These are phyloP conservation scores for Fusarium nematophilum DNA, from an alignment of 2,329 filamentous ascomycete species.

Conservation along the genomic window DNA sequence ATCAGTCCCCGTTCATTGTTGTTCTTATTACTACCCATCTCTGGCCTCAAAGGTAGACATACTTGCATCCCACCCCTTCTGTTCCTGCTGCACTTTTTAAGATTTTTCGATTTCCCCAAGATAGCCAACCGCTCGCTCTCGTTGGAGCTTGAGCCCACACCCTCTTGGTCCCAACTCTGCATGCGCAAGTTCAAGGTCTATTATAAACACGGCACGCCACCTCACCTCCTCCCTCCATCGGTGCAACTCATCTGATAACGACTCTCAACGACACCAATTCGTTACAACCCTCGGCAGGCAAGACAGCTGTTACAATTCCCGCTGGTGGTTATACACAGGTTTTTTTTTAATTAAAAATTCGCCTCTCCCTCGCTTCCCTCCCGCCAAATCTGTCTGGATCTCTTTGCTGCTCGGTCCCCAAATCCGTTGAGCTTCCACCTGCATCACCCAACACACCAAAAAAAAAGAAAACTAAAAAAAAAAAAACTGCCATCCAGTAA, in stretches of 20 bases:
- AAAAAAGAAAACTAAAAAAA: too few relatives aligned
- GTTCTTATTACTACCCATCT: slow-evolving; percentile 14
- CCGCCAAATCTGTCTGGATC: neutral
- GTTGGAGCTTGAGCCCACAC: slow-evolving; percentile 22
- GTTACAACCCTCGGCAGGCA: slow-evolving; percentile 1
- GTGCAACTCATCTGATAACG: slow-evolving; percentile 9
- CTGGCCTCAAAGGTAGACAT: slow-evolving; percentile 11
- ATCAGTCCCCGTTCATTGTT: slow-evolving; percentile 29
- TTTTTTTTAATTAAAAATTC: neutral
- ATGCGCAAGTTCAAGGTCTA: slow-evolving; percentile 6
- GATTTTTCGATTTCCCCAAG: slow-evolving; percentile 12
- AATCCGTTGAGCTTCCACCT: neutral
- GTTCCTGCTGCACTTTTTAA: neutral
- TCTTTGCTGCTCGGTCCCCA: neutral
- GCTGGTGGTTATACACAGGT: neutral
- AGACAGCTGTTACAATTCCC: slow-evolving; percentile 5
- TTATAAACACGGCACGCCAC: slow-evolving; percentile 27
- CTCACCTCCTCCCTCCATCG: slow-evolving; percentile 12
- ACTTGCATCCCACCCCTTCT: slow-evolving; percentile 7
- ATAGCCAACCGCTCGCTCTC: slow-evolving; percentile 20
- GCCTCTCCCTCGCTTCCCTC: neutral
- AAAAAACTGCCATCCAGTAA: slow-evolving; percentile 5
- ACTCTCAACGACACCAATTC: neutral
- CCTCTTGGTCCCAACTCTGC: slow-evolving; percentile 11
- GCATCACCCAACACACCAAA: neutral